phyloP scores from a whole-genome alignment of 2,329 filamentous ascomycete genomes.

The Raffaelea deltoideospora region DNA sequence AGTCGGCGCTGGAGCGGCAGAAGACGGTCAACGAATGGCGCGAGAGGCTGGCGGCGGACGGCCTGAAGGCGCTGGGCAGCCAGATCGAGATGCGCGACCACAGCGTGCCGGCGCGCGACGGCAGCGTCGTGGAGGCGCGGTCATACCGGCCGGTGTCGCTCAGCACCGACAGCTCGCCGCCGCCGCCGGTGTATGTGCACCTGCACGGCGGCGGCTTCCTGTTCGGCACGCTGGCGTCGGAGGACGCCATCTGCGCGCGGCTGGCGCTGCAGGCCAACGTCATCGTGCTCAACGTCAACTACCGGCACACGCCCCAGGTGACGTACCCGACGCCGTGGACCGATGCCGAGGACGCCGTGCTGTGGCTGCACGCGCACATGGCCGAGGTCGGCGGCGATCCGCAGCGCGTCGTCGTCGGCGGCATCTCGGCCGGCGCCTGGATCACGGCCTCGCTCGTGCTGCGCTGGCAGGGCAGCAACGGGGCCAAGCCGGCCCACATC shows the following conservation, averaged over 20 bases:
- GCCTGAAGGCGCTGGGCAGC: constrained; percentile 12
- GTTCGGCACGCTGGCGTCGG: constrained; percentile 35
- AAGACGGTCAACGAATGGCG: constrained; percentile 16
- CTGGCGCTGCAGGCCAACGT: constrained; percentile 25
- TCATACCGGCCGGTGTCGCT: constrained; percentile 18
- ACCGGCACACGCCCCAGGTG: constrained; percentile 41
- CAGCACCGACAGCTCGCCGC: constrained; percentile 34
- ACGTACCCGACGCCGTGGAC: constrained; percentile 35
- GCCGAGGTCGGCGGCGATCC: constrained; percentile 12
- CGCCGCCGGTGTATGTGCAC: constrained; percentile 7
- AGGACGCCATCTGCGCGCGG: constrained; percentile 34
- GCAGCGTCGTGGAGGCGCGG: constrained; percentile 13
- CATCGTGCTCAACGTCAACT: constrained; percentile 28
- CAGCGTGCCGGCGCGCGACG: constrained; percentile 10
- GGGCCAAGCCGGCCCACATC: no score
- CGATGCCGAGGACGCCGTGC: constrained; percentile 37
- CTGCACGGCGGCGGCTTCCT: constrained; percentile 23
- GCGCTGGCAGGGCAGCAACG: no score
- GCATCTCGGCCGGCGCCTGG: constrained; percentile 20
- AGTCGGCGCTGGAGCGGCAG: constrained; percentile 13
- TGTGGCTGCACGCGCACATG: constrained; percentile 34
- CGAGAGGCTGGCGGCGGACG: constrained; percentile 17
- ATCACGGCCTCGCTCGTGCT: constrained; percentile 4
- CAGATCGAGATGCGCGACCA: constrained; percentile 21
- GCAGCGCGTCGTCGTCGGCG: constrained; percentile 20